These are phyloP conservation scores for Triticum timopheevii DNA, from an alignment of 176 grass and related monocot genomes.

Conservation along the genomic window DNA sequence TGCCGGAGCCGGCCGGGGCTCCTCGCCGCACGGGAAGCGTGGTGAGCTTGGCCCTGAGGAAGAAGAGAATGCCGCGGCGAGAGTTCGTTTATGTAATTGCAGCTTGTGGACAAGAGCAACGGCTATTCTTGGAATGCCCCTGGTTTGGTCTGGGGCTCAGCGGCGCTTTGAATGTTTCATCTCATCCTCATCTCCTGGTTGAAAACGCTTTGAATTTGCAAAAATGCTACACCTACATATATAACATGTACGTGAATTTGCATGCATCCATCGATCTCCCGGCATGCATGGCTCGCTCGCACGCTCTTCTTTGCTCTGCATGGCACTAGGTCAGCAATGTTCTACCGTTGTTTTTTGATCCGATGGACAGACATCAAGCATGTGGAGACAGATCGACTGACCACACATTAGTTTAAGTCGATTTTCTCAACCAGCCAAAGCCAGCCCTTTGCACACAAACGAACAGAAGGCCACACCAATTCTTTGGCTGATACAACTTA, in stretches of 20 bases:
- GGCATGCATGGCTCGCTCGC: neutral
- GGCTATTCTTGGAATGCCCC: neutral
- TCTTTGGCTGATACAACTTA: no score
- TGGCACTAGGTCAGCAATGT: neutral
- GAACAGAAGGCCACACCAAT: no score
- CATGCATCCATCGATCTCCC: neutral
- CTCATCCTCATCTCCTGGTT: neutral
- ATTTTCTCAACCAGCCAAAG: no score
- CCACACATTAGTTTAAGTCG: no score
- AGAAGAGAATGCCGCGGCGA: neutral
- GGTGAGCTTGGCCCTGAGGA: neutral
- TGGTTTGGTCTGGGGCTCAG: constrained; percentile 20
- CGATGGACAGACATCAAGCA: no score
- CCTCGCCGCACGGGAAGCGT: neutral
- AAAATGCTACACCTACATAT: no score
- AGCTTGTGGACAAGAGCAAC: constrained; percentile 41
- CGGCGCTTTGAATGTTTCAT: constrained; percentile 15
- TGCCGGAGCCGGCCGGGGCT: constrained; percentile 20
- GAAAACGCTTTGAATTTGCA: constrained; percentile 22
- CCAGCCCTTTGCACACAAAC: no score
- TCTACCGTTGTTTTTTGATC: no score
- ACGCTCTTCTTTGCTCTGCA: neutral
- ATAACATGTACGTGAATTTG: neutral
- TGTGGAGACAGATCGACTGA: no score
- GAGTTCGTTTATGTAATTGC: constrained; percentile 21